phyloP scores from a whole-genome alignment of 1,284 basidiomycete species.

The Ceratobasidium sp. region DNA sequence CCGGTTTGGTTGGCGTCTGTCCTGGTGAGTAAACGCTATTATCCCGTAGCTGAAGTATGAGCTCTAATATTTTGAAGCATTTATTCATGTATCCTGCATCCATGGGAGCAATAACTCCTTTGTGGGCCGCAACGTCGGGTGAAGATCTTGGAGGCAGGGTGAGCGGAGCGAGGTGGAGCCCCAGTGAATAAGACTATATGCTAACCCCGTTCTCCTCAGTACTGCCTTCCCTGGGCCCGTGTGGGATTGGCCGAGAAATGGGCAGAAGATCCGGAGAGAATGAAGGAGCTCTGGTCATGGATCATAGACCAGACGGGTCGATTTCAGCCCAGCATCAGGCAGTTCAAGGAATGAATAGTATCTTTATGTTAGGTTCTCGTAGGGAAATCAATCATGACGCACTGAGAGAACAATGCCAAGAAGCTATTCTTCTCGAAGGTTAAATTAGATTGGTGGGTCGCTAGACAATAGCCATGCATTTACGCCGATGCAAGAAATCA shows the following conservation, averaged over 20 bases:
- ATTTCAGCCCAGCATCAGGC: constrained; percentile 39
- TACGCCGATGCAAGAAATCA: constrained; percentile 27
- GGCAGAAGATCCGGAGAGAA: constrained; percentile 41
- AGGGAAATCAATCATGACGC: constrained; percentile 4
- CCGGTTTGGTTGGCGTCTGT: constrained; percentile 18
- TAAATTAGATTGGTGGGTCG: constrained; percentile 1
- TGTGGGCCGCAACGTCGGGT: constrained; percentile 41
- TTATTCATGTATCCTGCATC: constrained; percentile 41
- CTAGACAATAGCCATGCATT: constrained; percentile 39
- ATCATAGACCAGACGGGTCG: constrained; percentile 35
- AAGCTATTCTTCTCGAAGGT: neutral
- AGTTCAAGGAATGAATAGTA: constrained; percentile 38
- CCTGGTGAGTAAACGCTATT: constrained; percentile 23
- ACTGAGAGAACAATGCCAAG: constrained; percentile 29
- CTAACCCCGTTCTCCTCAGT: constrained; percentile 6
- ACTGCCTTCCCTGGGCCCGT: constrained; percentile 38
- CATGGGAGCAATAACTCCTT: constrained; percentile 42
- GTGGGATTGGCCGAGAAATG: constrained; percentile 35
- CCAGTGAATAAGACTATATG: no score
- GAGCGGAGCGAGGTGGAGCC: neutral
- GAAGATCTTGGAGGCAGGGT: constrained; percentile 43
- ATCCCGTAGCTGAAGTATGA: neutral
- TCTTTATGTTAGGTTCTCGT: neutral
- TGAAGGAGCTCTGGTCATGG: constrained; percentile 43
- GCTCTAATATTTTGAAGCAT: constrained; percentile 17